Conservation (phyloP, 345 rosid species). For the Brassica incana region DNA sequence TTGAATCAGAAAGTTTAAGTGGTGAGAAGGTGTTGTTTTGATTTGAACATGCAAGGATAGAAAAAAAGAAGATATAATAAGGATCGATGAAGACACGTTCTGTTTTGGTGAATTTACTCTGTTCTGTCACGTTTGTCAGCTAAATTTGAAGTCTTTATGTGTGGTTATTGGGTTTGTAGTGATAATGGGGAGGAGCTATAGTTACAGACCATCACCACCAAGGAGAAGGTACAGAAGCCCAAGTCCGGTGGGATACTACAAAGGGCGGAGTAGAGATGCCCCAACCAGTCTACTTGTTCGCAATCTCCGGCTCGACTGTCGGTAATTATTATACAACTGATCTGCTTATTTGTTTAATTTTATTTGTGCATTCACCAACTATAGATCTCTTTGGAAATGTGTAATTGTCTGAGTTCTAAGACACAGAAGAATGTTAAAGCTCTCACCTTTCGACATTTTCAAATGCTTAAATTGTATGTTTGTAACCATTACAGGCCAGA, state of each 20-base stretch:
- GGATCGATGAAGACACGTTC: background rate
- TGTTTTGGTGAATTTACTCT: background rate
- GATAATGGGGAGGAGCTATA: conserved; percentile 59
- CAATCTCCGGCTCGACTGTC: conserved; percentile 74
- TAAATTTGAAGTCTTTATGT: background rate
- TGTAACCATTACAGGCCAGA: conserved; percentile 59
- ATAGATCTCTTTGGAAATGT: background rate
- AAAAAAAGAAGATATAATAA: background rate
- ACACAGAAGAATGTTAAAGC: background rate
- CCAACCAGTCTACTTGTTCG: conserved; percentile 91
- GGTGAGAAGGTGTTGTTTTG: background rate
- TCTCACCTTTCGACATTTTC: background rate
- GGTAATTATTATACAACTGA: conserved; percentile 40
- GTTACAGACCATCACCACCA: conserved; percentile 89
- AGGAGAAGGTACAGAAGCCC: conserved; percentile 73
- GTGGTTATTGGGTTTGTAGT: conserved; percentile 5
- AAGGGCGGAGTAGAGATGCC: conserved; percentile 60
- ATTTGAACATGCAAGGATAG: background rate
- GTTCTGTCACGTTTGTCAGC: conserved; percentile 1
- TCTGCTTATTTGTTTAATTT: background rate
- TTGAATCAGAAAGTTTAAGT: background rate
- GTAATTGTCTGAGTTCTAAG: background rate
- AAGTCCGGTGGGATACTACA: conserved; percentile 60
- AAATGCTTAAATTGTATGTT: background rate
- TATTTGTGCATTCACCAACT: background rate